Base-by-base conservation (phyloP, 352 stramenopile genomes). In the Phytopythium boreale region DNA sequence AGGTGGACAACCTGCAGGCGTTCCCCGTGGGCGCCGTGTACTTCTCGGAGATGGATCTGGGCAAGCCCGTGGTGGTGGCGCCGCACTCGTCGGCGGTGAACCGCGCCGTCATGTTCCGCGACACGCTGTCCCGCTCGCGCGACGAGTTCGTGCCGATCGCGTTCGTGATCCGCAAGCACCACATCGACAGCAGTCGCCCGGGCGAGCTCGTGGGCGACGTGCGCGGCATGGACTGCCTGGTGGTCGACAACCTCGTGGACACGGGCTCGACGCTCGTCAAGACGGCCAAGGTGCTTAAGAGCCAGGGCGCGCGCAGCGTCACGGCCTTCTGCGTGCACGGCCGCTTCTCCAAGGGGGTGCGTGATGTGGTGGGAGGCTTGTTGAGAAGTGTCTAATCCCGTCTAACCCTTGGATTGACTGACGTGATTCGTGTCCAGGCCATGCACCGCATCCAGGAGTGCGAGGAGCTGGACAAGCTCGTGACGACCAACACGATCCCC, bases 201-300 rank as follows among this genome's bases (percentile, higher is more conserved):
- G 85, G 83, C 4, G 85, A 96, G 61, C 68, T 96, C 24, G 82
- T 96, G 17, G 87, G 87, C 37, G 82, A 92, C 52, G 85, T 93
- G 46, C 55, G 79, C 8, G 87, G 80, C 63, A 93, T 90, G 59
- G 87, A 96, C 70, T 94, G 85, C 64, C 91, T 96, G 68, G 80
- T 96, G 47, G 84, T 96, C 36, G 87, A 96, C 72, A 94, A 87
- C 53, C 76, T 96, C 50, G 83, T 96, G 61, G 87, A 96, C 71
- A 96, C 87, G 34, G 87, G 87, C 41, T 88, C 80, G 50, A 96
- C 87, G 26, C 70, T 96, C 56, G 74, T 92, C 55, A 91, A 93
- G 70, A 92, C 84, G 17, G 85, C 87, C 29, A 84, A 92, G 67
- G 76, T 93, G 61, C 74, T 96, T 41, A 96, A 96, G 70, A 77